Conservation (phyloP, 2,329 filamentous ascomycete species). For the Trichoderma koningii region DNA sequence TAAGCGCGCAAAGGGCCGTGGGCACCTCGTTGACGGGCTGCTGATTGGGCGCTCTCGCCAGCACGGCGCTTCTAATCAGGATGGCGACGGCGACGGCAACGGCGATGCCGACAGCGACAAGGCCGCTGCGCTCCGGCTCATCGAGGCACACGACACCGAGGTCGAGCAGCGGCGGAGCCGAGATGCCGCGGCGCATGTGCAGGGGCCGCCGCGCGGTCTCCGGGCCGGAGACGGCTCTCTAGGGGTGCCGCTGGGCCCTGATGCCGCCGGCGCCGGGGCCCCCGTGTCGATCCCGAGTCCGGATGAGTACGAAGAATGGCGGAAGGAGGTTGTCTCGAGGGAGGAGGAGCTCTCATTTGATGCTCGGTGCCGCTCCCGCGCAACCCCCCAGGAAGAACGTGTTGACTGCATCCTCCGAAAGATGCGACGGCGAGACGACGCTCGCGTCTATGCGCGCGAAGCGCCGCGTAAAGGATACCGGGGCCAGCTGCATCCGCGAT, state of each 20-base stretch:
- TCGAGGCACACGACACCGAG: constrained; percentile 36
- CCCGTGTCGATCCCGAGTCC: constrained; percentile 24
- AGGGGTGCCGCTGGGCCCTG: constrained; percentile 3
- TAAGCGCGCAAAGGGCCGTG: neutral
- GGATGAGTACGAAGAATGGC: constrained; percentile 37
- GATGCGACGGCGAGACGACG: constrained; percentile 43
- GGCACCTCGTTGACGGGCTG: neutral
- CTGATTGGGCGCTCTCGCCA: neutral
- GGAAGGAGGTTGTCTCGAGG: constrained; percentile 35
- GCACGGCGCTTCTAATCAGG: neutral
- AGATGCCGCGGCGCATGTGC: neutral
- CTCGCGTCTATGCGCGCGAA: constrained; percentile 41
- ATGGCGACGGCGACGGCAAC: neutral
- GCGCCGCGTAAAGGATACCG: constrained; percentile 41
- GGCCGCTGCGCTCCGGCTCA: constrained; percentile 33
- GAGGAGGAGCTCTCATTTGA: constrained; percentile 48
- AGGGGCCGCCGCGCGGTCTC: neutral
- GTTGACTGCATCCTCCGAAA: constrained; percentile 46
- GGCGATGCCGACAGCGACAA: constrained; percentile 4
- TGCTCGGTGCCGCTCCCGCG: constrained; percentile 38
- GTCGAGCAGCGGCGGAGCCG: constrained; percentile 26
- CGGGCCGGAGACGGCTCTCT: constrained; percentile 1
- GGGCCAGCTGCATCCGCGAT: constrained; percentile 49
- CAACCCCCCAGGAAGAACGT: constrained; percentile 40
- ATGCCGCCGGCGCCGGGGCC: neutral